phyloP scores from a whole-genome alignment of 1,139 yeast species.

The Debaryomycetaceae sp. region DNA sequence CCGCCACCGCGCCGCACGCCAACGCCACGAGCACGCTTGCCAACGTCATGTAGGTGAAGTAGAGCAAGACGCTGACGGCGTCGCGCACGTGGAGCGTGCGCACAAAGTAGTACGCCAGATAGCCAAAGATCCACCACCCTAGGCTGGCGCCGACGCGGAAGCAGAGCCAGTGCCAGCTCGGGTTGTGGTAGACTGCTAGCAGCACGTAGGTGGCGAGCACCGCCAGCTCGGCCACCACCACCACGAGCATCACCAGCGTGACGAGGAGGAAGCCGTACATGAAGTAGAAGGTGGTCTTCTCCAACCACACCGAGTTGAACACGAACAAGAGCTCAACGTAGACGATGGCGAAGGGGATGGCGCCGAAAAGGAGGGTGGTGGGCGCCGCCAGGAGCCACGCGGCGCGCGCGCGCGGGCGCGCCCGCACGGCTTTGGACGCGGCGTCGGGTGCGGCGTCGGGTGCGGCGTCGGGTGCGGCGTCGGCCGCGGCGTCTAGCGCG shows the following conservation, averaged over 20 bases:
- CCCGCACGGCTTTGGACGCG: neutral
- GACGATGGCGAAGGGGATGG: slow-evolving; percentile 75
- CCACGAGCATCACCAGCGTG: slow-evolving; percentile 53
- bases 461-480: too few relatives aligned
- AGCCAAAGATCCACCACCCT: slow-evolving; percentile 64
- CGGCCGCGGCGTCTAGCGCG: neutral
- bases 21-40: slow-evolving; percentile 61
- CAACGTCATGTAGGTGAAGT: slow-evolving; percentile 67
- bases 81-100: slow-evolving; percentile 56
- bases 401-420: slow-evolving; percentile 9
- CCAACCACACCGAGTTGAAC: slow-evolving; percentile 75
- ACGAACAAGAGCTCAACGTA: slow-evolving; percentile 74
- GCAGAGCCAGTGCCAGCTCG: slow-evolving; percentile 82
- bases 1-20: slow-evolving; percentile 74
- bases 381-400: slow-evolving; percentile 21
- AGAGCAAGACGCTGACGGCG: slow-evolving; percentile 64
- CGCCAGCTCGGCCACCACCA: slow-evolving; percentile 71
- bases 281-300: slow-evolving; percentile 72
- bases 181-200: slow-evolving; percentile 54
- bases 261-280: slow-evolving; percentile 74
- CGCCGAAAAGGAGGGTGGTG: slow-evolving; percentile 47
- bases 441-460: neutral
- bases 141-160: slow-evolving; percentile 70
- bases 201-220: slow-evolving; percentile 65
- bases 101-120: slow-evolving; percentile 65